Conservation (phyloP, 1,139 yeast genomes). For the Kodamaea sp. region DNA sequence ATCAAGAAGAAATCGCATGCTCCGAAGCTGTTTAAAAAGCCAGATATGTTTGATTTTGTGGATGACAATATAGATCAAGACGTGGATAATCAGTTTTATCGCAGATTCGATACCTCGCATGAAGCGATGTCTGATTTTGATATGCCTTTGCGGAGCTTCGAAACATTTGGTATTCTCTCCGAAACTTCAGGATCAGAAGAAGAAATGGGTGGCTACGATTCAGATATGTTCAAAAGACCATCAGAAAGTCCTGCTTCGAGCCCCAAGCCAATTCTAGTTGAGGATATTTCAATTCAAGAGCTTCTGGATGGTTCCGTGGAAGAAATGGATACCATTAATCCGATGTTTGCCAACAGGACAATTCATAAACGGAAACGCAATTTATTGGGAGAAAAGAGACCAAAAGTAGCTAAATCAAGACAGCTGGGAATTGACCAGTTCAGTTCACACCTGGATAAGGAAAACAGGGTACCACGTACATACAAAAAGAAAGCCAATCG, state of each 20-base stretch:
- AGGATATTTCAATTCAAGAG: too few species aligned
- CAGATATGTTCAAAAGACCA: slow-evolving; percentile 4
- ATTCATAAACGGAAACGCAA: slow-evolving; percentile 1
- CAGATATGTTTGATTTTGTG: slow-evolving; percentile 12
- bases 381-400: background rate
- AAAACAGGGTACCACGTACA: too few species aligned
- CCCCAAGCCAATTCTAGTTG: too few species aligned
- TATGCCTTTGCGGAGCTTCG: slow-evolving; percentile 6
- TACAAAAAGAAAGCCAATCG: too few species aligned
- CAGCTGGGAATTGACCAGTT: too few species aligned
- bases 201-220: slow-evolving; percentile 3
- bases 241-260: slow-evolving; percentile 1
- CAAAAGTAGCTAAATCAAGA: slow-evolving; percentile 1
- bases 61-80: slow-evolving; percentile 13
- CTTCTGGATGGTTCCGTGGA: slow-evolving; percentile 15
- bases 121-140: slow-evolving; percentile 14
- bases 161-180: slow-evolving; percentile 13
- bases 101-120: slow-evolving; percentile 12
- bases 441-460: too few species aligned
- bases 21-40: background rate
- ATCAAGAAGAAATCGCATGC: slow-evolving; percentile 21
- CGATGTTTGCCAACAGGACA: slow-evolving; percentile 17
- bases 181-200: slow-evolving; percentile 12
- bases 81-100: slow-evolving; percentile 7
- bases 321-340: slow-evolving; percentile 23